A percentile compares a stretch with the other conserved stretches of the same genome.
These are phyloP conservation scores for Malassezia sp. DNA, from an alignment of 1,284 basidiomycete species.

Conservation along the genomic window DNA sequence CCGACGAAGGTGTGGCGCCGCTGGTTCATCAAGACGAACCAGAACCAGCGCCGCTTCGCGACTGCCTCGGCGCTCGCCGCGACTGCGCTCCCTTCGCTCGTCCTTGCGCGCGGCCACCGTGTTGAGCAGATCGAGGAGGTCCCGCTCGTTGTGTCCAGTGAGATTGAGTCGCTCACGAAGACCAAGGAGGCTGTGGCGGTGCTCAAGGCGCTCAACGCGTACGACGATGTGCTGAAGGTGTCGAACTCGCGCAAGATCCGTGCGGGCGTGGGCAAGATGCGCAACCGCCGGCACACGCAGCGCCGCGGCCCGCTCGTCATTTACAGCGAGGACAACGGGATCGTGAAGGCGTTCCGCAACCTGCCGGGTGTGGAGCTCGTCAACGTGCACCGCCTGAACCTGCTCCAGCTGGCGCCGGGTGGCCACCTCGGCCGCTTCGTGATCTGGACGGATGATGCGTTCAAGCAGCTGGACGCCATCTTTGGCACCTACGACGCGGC, in stretches of 20 bases:
- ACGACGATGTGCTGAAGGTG: conserved; percentile 88
- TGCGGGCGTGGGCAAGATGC: conserved; percentile 93
- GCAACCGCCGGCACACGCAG: conserved; percentile 92
- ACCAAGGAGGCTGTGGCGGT: conserved; percentile 94
- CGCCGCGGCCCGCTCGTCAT: conserved; percentile 94
- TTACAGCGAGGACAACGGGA: conserved; percentile 94
- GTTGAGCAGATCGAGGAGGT: conserved; percentile 96
- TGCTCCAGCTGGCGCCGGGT: conserved; percentile 98
- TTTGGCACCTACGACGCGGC: conserved; percentile 84
- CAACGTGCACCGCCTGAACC: conserved; percentile 86
- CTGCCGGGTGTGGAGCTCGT: conserved; percentile 95
- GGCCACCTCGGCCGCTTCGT: conserved; percentile 97
- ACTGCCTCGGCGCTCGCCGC: conserved; percentile 95
- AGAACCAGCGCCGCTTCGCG: conserved; percentile 97
- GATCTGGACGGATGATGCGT: conserved; percentile 97
- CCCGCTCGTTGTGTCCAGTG: conserved; percentile 75
- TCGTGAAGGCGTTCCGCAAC: conserved; percentile 97
- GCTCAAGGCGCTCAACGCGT: conserved; percentile 70
- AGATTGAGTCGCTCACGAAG: conserved; percentile 78
- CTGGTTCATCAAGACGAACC: conserved; percentile 99
- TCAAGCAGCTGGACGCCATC: conserved; percentile 81
- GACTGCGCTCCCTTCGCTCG: conserved; percentile 91
- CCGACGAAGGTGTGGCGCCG: conserved; percentile 99
- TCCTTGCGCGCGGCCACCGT: conserved; percentile 96
- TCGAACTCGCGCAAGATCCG: conserved; percentile 94